Conservation (phyloP, 2,329 filamentous ascomycete genomes). For the Pyricularia pennisetigena region DNA sequence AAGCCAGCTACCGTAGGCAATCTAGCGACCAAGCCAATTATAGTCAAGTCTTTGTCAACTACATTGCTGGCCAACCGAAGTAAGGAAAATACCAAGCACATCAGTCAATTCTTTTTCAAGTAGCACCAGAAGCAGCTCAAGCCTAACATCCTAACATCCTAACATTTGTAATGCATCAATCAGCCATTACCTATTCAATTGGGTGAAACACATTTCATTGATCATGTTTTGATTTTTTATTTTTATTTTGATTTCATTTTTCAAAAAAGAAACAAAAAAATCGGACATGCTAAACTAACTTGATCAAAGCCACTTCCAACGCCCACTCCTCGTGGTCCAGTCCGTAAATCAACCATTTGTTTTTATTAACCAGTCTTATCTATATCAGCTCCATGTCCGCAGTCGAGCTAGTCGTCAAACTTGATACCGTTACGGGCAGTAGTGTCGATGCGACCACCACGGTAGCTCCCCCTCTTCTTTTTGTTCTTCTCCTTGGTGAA, state of each 20-base stretch:
- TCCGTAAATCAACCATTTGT: neutral
- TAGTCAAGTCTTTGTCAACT: neutral
- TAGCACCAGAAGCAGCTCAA: neutral
- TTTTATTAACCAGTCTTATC: neutral
- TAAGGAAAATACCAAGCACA: neutral
- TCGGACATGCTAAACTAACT: neutral
- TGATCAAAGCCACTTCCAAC: neutral
- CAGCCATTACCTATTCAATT: neutral
- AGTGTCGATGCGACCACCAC: constrained; percentile 81
- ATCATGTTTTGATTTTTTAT: neutral
- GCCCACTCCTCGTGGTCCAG: neutral
- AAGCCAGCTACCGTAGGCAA: neutral
- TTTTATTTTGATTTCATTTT: too few relatives aligned
- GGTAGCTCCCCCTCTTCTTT: constrained; percentile 85
- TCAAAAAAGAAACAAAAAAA: too few relatives aligned
- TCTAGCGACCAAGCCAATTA: neutral
- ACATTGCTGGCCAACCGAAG: neutral
- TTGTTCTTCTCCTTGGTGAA: constrained; percentile 99
- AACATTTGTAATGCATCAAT: neutral
- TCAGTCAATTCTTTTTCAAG: neutral
- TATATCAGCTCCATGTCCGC: too few relatives aligned
- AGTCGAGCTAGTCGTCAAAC: constrained; percentile 85
- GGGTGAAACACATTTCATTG: neutral
- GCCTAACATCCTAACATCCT: neutral
- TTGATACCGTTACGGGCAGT: constrained; percentile 77